These are phyloP conservation scores for Geotrichum klebahnii DNA, from an alignment of 1,139 yeast genomes.

Conservation along the genomic window DNA sequence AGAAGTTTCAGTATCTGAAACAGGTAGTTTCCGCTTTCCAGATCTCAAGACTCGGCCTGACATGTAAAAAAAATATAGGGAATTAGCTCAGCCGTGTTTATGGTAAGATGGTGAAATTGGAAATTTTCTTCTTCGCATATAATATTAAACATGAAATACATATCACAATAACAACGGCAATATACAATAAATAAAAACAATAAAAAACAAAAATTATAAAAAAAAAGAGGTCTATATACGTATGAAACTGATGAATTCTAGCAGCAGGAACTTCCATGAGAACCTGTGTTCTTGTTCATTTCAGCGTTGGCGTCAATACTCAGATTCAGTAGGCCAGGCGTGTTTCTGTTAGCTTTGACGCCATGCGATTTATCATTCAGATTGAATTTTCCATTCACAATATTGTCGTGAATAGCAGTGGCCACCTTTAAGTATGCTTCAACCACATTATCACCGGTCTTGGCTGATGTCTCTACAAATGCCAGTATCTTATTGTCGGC, in stretches of 20 bases:
- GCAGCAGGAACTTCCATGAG: slow-evolving; percentile 6
- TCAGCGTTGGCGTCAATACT: slow-evolving; percentile 25
- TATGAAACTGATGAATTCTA: no score
- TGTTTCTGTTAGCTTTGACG: slow-evolving; percentile 30
- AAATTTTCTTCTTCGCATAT: no score
- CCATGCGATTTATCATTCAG: slow-evolving; percentile 35
- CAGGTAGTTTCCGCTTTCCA: neutral
- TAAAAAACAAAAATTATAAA: neutral
- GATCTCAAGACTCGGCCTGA: slow-evolving; percentile 9
- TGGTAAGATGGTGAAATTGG: no score
- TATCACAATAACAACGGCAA: no score
- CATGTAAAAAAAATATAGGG: no score
- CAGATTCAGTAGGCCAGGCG: slow-evolving; percentile 27
- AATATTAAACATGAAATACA: neutral
- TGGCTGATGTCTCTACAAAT: slow-evolving; percentile 88
- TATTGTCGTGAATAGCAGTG: slow-evolving; percentile 50
- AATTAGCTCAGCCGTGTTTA: neutral
- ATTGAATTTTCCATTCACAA: slow-evolving; percentile 35
- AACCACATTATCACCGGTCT: slow-evolving; percentile 81
- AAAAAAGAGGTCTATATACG: neutral
- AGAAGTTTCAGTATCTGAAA: neutral
- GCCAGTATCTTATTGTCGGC: slow-evolving; percentile 82
- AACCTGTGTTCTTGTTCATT: slow-evolving; percentile 2
- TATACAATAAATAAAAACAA: neutral
- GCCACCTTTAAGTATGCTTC: slow-evolving; percentile 86